These are phyloP conservation scores for Trifolium repens DNA, from an alignment of 306 rosid genomes.

Conservation along the genomic window DNA sequence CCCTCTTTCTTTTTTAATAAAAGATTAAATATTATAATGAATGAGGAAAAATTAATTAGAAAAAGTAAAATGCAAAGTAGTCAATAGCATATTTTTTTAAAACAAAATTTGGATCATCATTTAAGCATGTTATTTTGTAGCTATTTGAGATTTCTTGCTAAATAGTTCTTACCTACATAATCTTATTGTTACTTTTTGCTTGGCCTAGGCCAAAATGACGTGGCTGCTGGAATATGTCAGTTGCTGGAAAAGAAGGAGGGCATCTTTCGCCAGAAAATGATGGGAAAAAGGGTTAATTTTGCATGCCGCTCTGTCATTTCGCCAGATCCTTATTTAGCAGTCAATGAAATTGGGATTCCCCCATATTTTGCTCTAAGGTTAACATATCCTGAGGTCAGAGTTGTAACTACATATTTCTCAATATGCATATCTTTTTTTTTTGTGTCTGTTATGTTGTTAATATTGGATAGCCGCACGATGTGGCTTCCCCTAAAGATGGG, in stretches of 20 bases:
- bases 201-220: constrained; percentile 64
- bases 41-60: constrained; percentile 20
- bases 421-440: constrained; percentile 16
- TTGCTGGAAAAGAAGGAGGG: constrained; percentile 97
- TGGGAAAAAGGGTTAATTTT: constrained; percentile 98
- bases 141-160: constrained; percentile 25
- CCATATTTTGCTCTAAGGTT: constrained; percentile 85
- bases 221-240: constrained; percentile 77
- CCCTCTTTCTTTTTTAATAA: not conserved
- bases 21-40: not conserved
- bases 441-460: constrained; percentile 5
- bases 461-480: not conserved
- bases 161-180: constrained; percentile 13
- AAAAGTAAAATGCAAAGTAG: constrained; percentile 1
- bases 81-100: not conserved
- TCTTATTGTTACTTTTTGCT: constrained; percentile 35
- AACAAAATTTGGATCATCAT: constrained; percentile 16
- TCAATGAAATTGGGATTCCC: constrained; percentile 97
- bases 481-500: not conserved
- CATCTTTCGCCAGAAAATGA: constrained; percentile 97
- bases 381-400: constrained; percentile 89
- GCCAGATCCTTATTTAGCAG: constrained; percentile 97
- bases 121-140: not conserved
- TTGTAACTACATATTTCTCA: constrained; percentile 20
- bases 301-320: constrained; percentile 99